A percentile compares a stretch with the other conserved stretches of the same genome.
phyloP scores from a whole-genome alignment of 805 yeast genomes.

The Millerago galiae region DNA sequence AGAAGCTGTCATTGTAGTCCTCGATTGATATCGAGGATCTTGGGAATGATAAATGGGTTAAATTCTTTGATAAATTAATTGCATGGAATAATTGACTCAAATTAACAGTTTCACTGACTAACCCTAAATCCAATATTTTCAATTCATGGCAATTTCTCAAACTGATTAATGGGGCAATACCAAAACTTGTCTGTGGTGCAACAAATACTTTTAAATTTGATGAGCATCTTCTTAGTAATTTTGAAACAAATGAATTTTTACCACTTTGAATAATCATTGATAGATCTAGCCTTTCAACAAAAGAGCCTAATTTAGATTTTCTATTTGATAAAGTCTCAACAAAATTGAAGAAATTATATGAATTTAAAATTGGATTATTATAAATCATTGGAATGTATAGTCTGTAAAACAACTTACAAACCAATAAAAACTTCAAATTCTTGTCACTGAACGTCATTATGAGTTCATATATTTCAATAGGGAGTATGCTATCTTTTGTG shows the following conservation, averaged over 20 bases:
- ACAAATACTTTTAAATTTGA: conserved; percentile 57
- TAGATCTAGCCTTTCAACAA: conserved; percentile 64
- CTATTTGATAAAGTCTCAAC: conserved; percentile 58
- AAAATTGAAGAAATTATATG: conserved; percentile 65
- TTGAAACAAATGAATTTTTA: conserved; percentile 83
- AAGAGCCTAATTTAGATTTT: conserved; percentile 44
- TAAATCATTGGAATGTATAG: conserved; percentile 64
- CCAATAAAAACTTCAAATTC: conserved; percentile 46
- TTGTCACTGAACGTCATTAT: conserved; percentile 26
- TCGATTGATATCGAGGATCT: conserved; percentile 75
- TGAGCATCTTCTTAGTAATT: conserved; percentile 72
- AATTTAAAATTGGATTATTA: conserved; percentile 50
- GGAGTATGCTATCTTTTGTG: conserved; percentile 13
- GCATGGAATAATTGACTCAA: conserved; percentile 73
- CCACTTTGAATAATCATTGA: conserved; percentile 84
- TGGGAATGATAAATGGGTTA: conserved; percentile 81
- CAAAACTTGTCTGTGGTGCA: conserved; percentile 95
- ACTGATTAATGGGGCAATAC: conserved; percentile 81
- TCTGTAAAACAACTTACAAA: conserved; percentile 55
- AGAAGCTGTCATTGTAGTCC: conserved; percentile 44
- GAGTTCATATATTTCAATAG: conserved; percentile 24
- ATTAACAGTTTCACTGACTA: conserved; percentile 88
- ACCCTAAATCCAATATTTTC: conserved; percentile 64
- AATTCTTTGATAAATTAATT: conserved; percentile 49
- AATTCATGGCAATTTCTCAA: conserved; percentile 63